Evolutionary conservation across 108 stramenopile genomes (phyloP), one percentile per base, ranked within the genome.

Genomic region (Aureococcus anophagefferens): DNA sequence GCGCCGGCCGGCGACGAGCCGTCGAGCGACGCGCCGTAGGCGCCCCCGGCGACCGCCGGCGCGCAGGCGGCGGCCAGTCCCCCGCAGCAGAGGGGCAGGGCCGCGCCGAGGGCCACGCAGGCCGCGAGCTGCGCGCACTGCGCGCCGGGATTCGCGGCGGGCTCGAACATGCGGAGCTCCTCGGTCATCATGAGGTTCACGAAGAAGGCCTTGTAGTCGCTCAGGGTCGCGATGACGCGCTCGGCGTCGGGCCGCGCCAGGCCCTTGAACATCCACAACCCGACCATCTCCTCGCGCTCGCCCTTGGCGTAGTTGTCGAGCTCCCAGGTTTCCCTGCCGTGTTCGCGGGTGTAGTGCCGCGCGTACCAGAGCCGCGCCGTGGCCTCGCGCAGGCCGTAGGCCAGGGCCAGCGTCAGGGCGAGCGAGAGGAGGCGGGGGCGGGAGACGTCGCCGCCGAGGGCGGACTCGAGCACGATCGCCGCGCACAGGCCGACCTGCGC

Each of bases 171-270:
- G 5, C 40, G 86, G 65, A 98, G 84, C 75, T 97, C 98, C 67
- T 95, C 94, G 3, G 85, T 76, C 96, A 98, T 97, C 95, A 98
- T 96, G 25, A 93, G 73, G 80, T 97, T 91, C 0, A 98, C 95
- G 76, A 98, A 98, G 80, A 96, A 96, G 32, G 93, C 88, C 66
- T 91, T 86, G 84, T 96, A 95, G 76, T 94, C 93, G 29, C 93
- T 69, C 89, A 96, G 92, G 30, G 89, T 92, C 62, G 81, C 74
- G 68, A 96, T 90, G 31, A 93, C 89, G 16, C 75, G 30, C 66
- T 79, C 81, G 33, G 94, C 94, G 83, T 96, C 94, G 65, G 87
- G 84, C 44, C 72, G 66, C 34, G 62, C 75, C 89, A 96, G 89
- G 0, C 94, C 94, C 51, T 81, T 75, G 35, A 72, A 62, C 70